These are phyloP conservation scores for Fomitopsis serialis DNA, from an alignment of 768 basidiomycete genomes.

Conservation along the genomic window DNA sequence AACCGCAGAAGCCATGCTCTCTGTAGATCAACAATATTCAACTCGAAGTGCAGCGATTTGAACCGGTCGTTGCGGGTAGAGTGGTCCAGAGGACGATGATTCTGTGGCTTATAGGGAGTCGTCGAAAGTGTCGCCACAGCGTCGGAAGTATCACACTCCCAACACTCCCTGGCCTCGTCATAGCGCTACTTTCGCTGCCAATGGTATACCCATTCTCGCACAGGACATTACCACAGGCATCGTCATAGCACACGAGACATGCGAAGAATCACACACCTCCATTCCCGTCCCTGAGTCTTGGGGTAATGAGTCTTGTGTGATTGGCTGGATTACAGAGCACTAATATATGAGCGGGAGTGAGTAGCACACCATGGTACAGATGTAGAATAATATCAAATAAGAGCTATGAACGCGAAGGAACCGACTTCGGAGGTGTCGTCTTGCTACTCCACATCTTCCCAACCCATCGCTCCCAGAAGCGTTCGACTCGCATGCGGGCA, in stretches of 20 bases:
- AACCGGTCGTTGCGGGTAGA: no score
- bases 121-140: no score
- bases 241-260: neutral
- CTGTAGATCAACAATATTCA: no score
- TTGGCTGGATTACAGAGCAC: conserved; percentile 1
- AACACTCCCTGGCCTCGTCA: no score
- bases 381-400: neutral
- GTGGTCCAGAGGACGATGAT: no score
- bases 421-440: conserved; percentile 2
- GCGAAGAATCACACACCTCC: neutral
- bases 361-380: neutral
- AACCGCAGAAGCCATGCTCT: no score
- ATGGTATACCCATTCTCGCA: no score
- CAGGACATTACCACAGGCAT: no score
- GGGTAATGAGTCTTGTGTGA: neutral
- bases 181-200: no score
- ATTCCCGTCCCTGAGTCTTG: neutral
- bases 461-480: conserved; percentile 41
- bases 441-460: conserved; percentile 13
- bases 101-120: no score
- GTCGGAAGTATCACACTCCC: no score
- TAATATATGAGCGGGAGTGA: conserved; percentile 2
- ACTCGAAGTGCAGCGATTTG: no score
- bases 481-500: conserved; percentile 71
- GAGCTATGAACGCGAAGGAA: conserved; percentile 1